Evolutionary conservation across 768 basidiomycete species (phyloP).

Genomic region (Lanmaoa rubissima): DNA sequence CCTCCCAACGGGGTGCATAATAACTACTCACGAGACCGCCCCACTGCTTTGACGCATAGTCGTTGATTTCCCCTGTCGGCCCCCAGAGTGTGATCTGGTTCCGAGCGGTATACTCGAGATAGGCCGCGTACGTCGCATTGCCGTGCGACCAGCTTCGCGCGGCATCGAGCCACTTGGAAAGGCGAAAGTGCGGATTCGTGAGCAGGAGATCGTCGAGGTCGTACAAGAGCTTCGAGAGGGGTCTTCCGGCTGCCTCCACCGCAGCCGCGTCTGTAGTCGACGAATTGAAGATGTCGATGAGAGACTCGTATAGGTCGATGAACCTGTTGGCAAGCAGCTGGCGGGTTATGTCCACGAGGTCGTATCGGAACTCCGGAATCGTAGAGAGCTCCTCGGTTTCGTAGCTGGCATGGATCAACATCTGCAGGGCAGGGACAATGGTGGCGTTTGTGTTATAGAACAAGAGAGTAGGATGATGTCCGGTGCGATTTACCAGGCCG

Average conservation of each 20-base stretch:
- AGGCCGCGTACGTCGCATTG: slow-evolving; percentile 32
- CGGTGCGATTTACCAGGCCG: slow-evolving; percentile 34
- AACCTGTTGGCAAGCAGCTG: slow-evolving; percentile 41
- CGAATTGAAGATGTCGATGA: slow-evolving; percentile 31
- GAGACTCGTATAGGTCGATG: slow-evolving; percentile 31
- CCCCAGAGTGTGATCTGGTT: slow-evolving; percentile 47
- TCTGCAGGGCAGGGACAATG: slow-evolving; percentile 75
- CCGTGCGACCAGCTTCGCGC: slow-evolving; percentile 31
- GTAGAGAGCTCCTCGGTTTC: slow-evolving; percentile 13
- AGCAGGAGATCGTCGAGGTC: slow-evolving; percentile 37
- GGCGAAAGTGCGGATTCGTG: slow-evolving; percentile 33
- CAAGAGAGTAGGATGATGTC: slow-evolving; percentile 33
- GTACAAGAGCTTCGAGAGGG: slow-evolving; percentile 31
- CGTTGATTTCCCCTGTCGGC: slow-evolving; percentile 39
- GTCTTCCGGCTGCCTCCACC: slow-evolving; percentile 23
- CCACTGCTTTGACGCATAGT: slow-evolving; percentile 46
- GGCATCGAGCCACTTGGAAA: slow-evolving; percentile 37
- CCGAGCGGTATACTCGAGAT: slow-evolving; percentile 39
- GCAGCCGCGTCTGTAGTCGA: slow-evolving; percentile 16
- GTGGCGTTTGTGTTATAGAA: slow-evolving; percentile 46
- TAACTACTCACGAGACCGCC: slow-evolving; percentile 38
- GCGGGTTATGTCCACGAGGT: slow-evolving; percentile 40
- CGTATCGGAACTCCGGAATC: slow-evolving; percentile 37
- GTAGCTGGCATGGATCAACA: slow-evolving; percentile 46
- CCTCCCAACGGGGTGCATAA: slow-evolving; percentile 36